Evolutionary conservation across 1,284 basidiomycete species (phyloP), one percentile per base, ranked within the genome.

Genomic region (Polyporus tsugae): DNA sequence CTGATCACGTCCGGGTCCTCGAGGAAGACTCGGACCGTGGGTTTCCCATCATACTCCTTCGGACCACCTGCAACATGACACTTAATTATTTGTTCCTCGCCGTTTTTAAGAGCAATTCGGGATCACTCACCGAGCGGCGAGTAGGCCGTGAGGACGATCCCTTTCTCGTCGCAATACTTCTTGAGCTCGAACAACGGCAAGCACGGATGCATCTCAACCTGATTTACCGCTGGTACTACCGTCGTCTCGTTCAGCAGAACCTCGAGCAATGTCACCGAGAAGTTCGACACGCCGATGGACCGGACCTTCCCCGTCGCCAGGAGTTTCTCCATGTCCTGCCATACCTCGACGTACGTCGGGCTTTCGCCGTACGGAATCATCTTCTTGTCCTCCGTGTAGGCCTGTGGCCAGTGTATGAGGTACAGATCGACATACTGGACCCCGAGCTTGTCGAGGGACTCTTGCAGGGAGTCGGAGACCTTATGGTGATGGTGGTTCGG

Each of bases 371-470:
- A 49, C 38, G 70, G 67, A 33, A 73, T 64, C 15, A 68, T 68
- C 36, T 69, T 66, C 72, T 81, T 75, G 57, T 70, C 70, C 49
- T 69, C 62, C 6, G 73, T 72, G 60, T 74, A 44, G 86, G 90
- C 87, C 62, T 88, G 87, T 33, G 78, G 80, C 88, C 89, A 91
- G 79, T 92, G 91, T 78, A 93, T 84, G 25, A 94, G 82, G 78
- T 90, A 93, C 29, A 93, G 79, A 76, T 94, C 91, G 64, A 94
- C 83, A 78, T 93, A 93, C 33, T 85, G 88, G 49, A 87, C 71
- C 41, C 84, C 84, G 15, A 94, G 84, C 72, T 85, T 83, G 64
- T 83, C 78, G 33, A 94, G 84, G 25, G 93, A 94, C 67, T 86
- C 82, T 70, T 91, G 86, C 65, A 97, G 83, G 19, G 93, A 92